phyloP scores from a whole-genome alignment of 805 yeast species.

The Suhomyces sp. region DNA sequence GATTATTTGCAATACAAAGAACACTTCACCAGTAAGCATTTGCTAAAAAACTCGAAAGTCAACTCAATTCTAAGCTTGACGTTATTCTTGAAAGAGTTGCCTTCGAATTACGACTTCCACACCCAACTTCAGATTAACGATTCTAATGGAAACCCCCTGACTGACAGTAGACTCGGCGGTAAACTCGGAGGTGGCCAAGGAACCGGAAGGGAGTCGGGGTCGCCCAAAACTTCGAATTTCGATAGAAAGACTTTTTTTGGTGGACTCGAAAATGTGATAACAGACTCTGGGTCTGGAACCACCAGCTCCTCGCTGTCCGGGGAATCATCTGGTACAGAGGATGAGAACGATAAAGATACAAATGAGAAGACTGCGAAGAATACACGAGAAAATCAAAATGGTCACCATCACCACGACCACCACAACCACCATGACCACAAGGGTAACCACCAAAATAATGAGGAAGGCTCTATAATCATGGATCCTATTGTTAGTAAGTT shows the following conservation, averaged over 20 bases:
- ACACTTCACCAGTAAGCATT: slow-evolving; percentile 56
- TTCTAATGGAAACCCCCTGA: slow-evolving; percentile 3
- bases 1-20: slow-evolving; percentile 62
- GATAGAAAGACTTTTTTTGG: slow-evolving; percentile 47
- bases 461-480: slow-evolving; percentile 20
- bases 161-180: background rate
- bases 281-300: slow-evolving; percentile 2
- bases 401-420: background rate
- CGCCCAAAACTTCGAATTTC: slow-evolving; percentile 38
- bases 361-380: background rate
- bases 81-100: slow-evolving; percentile 47
- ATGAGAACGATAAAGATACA: background rate
- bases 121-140: slow-evolving; percentile 40
- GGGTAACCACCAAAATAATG: background rate
- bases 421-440: background rate
- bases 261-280: slow-evolving; percentile 45
- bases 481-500: slow-evolving; percentile 51
- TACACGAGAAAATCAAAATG: background rate
- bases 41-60: slow-evolving; percentile 74
- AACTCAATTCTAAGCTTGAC: slow-evolving; percentile 73
- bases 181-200: background rate
- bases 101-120: slow-evolving; percentile 38
- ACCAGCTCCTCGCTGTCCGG: background rate
- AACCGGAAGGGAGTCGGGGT: slow-evolving; percentile 28
- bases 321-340: background rate